A percentile compares a stretch with the other conserved stretches of the same genome.
Conservation (phyloP, 139 green algal genomes). For the Chlamydomonas eustigma region DNA sequence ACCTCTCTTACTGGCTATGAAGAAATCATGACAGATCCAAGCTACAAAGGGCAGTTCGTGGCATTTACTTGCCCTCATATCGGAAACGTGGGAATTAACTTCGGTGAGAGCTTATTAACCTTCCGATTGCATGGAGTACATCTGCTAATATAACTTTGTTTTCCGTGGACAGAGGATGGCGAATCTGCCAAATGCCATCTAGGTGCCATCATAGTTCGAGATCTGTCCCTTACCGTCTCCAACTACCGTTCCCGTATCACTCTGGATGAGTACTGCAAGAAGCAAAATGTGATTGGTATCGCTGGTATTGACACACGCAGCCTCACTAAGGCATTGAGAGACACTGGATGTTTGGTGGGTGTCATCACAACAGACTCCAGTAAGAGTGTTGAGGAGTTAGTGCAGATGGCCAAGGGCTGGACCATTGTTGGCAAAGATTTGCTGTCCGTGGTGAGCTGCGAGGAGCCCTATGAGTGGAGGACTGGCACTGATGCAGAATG, state of each 20-base stretch:
- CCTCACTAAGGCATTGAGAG: slow-evolving; percentile 86
- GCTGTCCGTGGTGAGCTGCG: slow-evolving; percentile 67
- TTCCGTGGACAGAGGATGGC: slow-evolving; percentile 68
- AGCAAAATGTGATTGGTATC: slow-evolving; percentile 72
- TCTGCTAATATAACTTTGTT: no score
- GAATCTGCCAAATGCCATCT: slow-evolving; percentile 82
- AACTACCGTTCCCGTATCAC: slow-evolving; percentile 91
- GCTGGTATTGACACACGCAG: slow-evolving; percentile 90
- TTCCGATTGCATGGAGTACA: no score
- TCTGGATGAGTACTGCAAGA: slow-evolving; percentile 74
- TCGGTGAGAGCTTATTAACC: slow-evolving; percentile 54
- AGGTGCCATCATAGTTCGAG: slow-evolving; percentile 80
- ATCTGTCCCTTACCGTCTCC: slow-evolving; percentile 79
- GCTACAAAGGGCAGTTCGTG: slow-evolving; percentile 97
- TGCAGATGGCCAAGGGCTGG: slow-evolving; percentile 79
- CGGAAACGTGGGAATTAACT: slow-evolving; percentile 97
- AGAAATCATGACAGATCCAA: slow-evolving; percentile 98
- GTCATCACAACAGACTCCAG: slow-evolving; percentile 58
- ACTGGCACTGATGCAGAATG: slow-evolving; percentile 86
- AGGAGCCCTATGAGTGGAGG: slow-evolving; percentile 90
- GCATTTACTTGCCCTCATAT: slow-evolving; percentile 97
- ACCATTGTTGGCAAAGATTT: slow-evolving; percentile 90
- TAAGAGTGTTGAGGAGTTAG: slow-evolving; percentile 78
- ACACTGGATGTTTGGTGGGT: slow-evolving; percentile 82
- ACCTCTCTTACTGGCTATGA: slow-evolving; percentile 92